Base-by-base conservation (phyloP, 805 yeast species). In the Wickerhamomyces mucosus region DNA sequence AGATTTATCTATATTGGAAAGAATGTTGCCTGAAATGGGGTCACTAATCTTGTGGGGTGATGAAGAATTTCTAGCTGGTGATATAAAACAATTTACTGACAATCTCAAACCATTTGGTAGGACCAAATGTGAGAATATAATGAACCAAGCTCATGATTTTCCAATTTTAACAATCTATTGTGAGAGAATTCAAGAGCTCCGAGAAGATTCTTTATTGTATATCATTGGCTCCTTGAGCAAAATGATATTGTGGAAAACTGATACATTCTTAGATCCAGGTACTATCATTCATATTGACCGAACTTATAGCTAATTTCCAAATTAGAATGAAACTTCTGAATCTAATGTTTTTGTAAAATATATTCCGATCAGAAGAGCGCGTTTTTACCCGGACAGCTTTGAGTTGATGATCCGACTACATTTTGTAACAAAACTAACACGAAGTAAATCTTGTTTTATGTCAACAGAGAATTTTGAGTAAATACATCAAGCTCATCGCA, bases 121-220 rank as follows among this genome's bases (percentile, higher is more conserved):
- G 14, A 48, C 65, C 9, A 56, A 57, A 29, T 42, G 59, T 11
- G 57, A 58, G 36, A 45, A 49, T 14, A 56, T 53, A 25, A 43
- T 42, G 3, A 50, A 55, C 19, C 60, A 55, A 32, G 44, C 63
- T 3, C 76, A 70, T 37, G 56, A 66, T 14, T 69, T 75, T 75
- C 74, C 72, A 7, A 46, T 70, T 18, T 36, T 63, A 5, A 47
- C 53, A 4, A 60, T 61, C 31, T 52, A 52, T 27, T 48, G 66
- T 3, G 74, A 67, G 29, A 56, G 65, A 27, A 47, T 53, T 4
- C 56, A 59, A 27, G 65, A 60, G 18, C 67, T 59, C 31, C 59
- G 69, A 34, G 66, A 62, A 31, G 61, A 53, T 19, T 65, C 69
- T 19, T 45, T 67, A 14, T 59, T 61, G 26, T 35, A 50, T 3